Evolutionary conservation across 2,329 filamentous ascomycete genomes (phyloP).

Genomic region (Cryphonectria naterciae): DNA sequence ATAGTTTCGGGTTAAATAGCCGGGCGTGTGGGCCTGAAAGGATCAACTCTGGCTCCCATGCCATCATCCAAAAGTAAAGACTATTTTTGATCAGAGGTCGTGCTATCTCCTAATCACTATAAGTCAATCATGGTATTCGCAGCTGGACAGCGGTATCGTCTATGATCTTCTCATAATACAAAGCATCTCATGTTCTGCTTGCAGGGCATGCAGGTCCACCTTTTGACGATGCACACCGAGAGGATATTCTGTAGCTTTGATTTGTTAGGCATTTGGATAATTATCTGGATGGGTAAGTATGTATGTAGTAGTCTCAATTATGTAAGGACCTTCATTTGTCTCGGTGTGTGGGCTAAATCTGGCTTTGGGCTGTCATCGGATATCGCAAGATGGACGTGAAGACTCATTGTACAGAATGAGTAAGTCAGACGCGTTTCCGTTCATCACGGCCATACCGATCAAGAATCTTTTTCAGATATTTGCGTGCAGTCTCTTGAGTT

Average conservation of each 20-base stretch:
- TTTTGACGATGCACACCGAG: neutral
- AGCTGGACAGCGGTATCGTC: neutral
- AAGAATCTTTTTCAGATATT: neutral
- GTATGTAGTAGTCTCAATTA: neutral
- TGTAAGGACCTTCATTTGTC: neutral
- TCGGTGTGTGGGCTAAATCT: neutral
- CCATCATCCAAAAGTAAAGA: neutral
- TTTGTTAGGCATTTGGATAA: neutral
- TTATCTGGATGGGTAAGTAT: neutral
- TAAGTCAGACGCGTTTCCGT: neutral
- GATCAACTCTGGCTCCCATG: neutral
- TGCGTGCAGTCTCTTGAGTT: neutral
- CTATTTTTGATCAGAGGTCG: too few species aligned
- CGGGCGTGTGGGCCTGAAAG: neutral
- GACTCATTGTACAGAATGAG: neutral
- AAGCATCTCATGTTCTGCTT: neutral
- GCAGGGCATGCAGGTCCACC: neutral
- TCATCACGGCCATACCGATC: neutral
- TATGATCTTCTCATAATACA: neutral
- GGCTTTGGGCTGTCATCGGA: neutral
- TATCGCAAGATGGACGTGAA: neutral
- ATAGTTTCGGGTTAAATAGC: neutral
- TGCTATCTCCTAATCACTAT: too few species aligned
- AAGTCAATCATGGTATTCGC: neutral
- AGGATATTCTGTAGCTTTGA: neutral